Evolutionary conservation across 2,329 filamentous ascomycete species (phyloP).

Genomic region (Penicillium freii): DNA sequence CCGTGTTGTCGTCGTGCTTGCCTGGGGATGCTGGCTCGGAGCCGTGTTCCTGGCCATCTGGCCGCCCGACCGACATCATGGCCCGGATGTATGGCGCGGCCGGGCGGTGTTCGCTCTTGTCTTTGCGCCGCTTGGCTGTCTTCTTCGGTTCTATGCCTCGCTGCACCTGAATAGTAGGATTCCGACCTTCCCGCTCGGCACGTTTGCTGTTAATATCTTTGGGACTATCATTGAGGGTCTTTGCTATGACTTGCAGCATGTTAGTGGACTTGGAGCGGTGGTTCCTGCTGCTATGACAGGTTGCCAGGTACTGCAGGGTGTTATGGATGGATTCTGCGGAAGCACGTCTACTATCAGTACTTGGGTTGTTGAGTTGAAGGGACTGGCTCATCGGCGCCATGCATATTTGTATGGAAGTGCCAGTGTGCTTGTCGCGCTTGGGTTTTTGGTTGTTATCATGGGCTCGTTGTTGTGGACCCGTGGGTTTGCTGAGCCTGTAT

Average conservation of each 20-base stretch:
- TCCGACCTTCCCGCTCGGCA: constrained; percentile 75
- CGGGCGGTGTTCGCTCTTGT: constrained; percentile 72
- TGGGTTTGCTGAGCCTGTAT: constrained; percentile 38
- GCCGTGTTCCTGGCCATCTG: constrained; percentile 69
- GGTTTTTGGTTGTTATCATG: constrained; percentile 53
- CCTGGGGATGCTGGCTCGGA: constrained; percentile 73
- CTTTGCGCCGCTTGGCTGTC: constrained; percentile 77
- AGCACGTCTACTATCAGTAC: constrained; percentile 66
- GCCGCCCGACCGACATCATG: constrained; percentile 58
- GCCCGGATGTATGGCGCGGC: constrained; percentile 67
- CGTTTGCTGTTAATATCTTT: constrained; percentile 75
- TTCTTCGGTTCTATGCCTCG: constrained; percentile 71
- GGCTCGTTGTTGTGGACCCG: constrained; percentile 57
- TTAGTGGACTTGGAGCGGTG: constrained; percentile 48
- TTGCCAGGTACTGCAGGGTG: constrained; percentile 66
- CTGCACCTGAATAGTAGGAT: constrained; percentile 66
- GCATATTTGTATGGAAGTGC: constrained; percentile 60
- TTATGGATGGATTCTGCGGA: constrained; percentile 68
- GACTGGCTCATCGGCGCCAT: constrained; percentile 50
- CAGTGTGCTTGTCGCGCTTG: constrained; percentile 51
- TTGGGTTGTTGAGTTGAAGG: constrained; percentile 62
- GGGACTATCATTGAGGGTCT: constrained; percentile 74
- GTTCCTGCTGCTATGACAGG: constrained; percentile 42
- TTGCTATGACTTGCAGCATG: constrained; percentile 75
- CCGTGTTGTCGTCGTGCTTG: constrained; percentile 61